These are phyloP conservation scores for Penicillium hesseltinei DNA, from an alignment of 2,329 filamentous ascomycete genomes.

Conservation along the genomic window DNA sequence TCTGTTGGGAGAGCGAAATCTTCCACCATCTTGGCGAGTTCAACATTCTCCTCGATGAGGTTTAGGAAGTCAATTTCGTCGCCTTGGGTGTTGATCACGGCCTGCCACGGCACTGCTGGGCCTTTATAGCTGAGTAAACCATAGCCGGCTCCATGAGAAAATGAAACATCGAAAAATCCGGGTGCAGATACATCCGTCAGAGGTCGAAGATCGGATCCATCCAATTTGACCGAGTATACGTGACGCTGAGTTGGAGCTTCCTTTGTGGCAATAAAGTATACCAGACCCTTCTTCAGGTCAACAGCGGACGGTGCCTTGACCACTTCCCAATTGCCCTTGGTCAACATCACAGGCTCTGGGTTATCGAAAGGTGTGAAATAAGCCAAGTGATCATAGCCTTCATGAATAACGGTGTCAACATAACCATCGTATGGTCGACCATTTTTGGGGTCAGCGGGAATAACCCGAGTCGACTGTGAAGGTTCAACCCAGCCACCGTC, in stretches of 20 bases:
- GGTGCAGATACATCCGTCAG: conserved; percentile 71
- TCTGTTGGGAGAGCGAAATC: conserved; percentile 79
- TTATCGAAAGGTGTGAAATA: conserved; percentile 91
- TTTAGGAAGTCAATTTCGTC: conserved; percentile 64
- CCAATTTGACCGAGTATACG: conserved; percentile 82
- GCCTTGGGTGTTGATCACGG: conserved; percentile 78
- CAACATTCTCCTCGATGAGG: conserved; percentile 73
- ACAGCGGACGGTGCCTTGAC: conserved; percentile 79
- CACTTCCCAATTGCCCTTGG: conserved; percentile 89
- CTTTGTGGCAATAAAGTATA: conserved; percentile 87
- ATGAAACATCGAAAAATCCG: conserved; percentile 78
- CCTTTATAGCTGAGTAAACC: conserved; percentile 81
- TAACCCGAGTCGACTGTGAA: conserved; percentile 77
- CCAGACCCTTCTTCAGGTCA: conserved; percentile 78
- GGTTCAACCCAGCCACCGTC: conserved; percentile 98
- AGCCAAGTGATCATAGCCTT: conserved; percentile 84
- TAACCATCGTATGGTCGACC: conserved; percentile 83
- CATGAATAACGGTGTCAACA: conserved; percentile 82
- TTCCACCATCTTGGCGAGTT: conserved; percentile 66
- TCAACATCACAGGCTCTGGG: conserved; percentile 77
- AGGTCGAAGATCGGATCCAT: conserved; percentile 69
- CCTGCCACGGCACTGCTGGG: conserved; percentile 85
- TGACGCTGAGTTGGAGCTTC: conserved; percentile 87
- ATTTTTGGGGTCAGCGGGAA: conserved; percentile 76
- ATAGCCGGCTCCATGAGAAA: conserved; percentile 79